Percentiles rank a stretch among this genome's conserved stretches.
These are phyloP conservation scores for Sinapis alba DNA, from an alignment of 441 rosid genomes.

Conservation along the genomic window DNA sequence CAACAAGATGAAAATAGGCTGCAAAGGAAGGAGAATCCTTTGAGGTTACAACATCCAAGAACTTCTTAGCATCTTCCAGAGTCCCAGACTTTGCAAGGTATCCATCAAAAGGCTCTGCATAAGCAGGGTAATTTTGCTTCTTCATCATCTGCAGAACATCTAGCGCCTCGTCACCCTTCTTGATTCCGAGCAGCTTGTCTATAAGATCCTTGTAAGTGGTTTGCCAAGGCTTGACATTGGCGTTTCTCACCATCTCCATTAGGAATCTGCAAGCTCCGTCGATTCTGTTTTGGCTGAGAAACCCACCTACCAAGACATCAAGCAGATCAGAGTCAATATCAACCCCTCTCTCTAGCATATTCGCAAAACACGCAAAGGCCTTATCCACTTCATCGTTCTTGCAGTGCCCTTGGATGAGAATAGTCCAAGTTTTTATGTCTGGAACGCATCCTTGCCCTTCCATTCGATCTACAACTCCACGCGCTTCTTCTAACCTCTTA, in stretches of 20 bases:
- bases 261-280: constrained; percentile 71
- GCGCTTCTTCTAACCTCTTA: constrained; percentile 73
- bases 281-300: constrained; percentile 56
- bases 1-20: constrained; percentile 55
- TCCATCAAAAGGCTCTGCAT: constrained; percentile 60
- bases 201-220: constrained; percentile 73
- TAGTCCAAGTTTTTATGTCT: constrained; percentile 89
- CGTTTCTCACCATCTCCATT: constrained; percentile 56
- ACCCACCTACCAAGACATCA: constrained; percentile 67
- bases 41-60: constrained; percentile 61
- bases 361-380: constrained; percentile 63
- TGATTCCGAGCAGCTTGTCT: constrained; percentile 63
- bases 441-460: constrained; percentile 66
- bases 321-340: constrained; percentile 67
- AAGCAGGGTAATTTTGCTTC: constrained; percentile 61
- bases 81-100: constrained; percentile 78
- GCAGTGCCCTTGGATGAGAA: constrained; percentile 86
- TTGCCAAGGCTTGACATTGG: constrained; percentile 74
- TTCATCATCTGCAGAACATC: constrained; percentile 74
- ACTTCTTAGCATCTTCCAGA: constrained; percentile 64
- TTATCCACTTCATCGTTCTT: constrained; percentile 58
- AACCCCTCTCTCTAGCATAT: constrained; percentile 61
- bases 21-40: constrained; percentile 63
- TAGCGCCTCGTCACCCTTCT: constrained; percentile 77
- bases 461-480: constrained; percentile 65